A percentile compares a stretch with the other conserved stretches of the same genome.
Conservation (phyloP, 2,329 filamentous ascomycete genomes). For the Hypoxylon sp. region DNA sequence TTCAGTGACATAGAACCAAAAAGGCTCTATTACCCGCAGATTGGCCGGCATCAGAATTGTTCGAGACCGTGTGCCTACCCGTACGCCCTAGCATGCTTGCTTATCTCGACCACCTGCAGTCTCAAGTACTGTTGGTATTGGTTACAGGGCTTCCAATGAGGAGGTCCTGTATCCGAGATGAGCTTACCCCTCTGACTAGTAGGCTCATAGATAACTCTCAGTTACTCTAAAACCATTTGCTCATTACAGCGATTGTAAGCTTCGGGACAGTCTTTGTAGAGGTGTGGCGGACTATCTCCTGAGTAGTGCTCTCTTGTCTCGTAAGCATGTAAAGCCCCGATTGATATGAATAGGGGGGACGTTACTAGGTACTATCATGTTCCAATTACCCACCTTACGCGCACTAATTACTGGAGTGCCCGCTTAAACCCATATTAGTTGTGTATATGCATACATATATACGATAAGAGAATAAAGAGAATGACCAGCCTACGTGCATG, state of each 20-base stretch:
- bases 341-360: background rate
- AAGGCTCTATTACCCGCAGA: background rate
- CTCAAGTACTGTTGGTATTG: background rate
- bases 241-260: background rate
- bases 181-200: background rate
- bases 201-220: background rate
- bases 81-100: background rate
- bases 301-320: background rate
- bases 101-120: background rate
- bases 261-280: background rate
- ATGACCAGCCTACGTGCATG: background rate
- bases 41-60: background rate
- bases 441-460: background rate
- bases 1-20: conserved; percentile 11
- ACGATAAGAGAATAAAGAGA: background rate
- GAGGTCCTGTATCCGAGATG: background rate
- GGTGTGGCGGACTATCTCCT: no score
- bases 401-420: background rate
- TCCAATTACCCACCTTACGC: background rate
- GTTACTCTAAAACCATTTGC: background rate
- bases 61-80: background rate
- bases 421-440: background rate
- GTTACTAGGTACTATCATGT: background rate
- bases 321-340: background rate
- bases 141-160: conserved; percentile 1